Evolutionary conservation across 2,329 filamentous ascomycete species (phyloP), one percentile per base, ranked within the genome.

Genomic region (Colletotrichum sp.): DNA sequence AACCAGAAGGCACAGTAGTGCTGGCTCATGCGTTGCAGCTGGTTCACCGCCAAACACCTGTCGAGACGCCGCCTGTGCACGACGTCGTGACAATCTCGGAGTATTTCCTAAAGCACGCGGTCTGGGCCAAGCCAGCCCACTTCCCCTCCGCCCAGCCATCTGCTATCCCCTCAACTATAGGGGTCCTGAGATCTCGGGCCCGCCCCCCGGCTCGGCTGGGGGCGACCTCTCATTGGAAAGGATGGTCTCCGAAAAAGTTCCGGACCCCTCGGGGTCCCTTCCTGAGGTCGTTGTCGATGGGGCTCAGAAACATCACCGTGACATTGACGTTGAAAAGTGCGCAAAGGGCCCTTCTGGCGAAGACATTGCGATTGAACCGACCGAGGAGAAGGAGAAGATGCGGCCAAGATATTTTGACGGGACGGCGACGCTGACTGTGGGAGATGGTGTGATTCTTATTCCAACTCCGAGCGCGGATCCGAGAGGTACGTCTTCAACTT

Each of bases 381-480:
- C 32, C 10, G 67, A 43, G 21, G 26, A 60, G 15, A 6, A 52
- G 34, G 52, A 71, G 15, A 72, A 9, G 26, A 72, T 68, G 43
- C 24, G 43, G n/a, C 56, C 30, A 5, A 67, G 6, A 28, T 62
- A 62, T 13, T 76, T 74, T n/a, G 71, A 74, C 38, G 74, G 74
- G 9, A 74, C 74, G 9, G 52, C 71, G 15, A 70, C 61, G 5
- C 62, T 74, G 9, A 70, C 48, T 6, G 10, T 65, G 21, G 66
- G 66, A 6, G 66, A 34, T 7, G 66, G 61, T 34, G 77, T 80
- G 18, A 72, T 81, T 10, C 71, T 81, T 9, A 79, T 80, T 36
- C 80, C 80, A 3, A 78, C 77, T 1, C 78, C 79, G 13, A 78
- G 75, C 38, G 64, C 68, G 6, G 77, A 81, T 64, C 79, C 79